A percentile compares a stretch with the other conserved stretches of the same genome.
Evolutionary conservation across 176 grass and related monocot genomes (phyloP).

Genomic region (Bonia amplexicaulis): DNA sequence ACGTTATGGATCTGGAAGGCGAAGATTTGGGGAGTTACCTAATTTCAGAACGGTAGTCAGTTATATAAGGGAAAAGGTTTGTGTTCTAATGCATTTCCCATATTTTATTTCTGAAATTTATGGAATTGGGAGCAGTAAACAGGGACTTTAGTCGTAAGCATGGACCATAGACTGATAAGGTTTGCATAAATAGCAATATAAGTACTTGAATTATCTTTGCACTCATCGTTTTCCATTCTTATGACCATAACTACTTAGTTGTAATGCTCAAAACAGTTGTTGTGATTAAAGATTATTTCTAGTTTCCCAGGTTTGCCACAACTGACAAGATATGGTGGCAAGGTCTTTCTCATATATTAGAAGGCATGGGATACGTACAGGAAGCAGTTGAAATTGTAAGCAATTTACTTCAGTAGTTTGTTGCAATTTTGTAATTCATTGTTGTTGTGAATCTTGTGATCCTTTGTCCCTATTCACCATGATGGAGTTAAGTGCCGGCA

Average conservation of each 20-base stretch:
- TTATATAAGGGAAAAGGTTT: conserved; percentile 82
- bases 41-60: conserved; percentile 55
- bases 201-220: background rate
- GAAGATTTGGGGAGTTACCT: conserved; percentile 20
- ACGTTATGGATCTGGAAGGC: conserved; percentile 23
- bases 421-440: background rate
- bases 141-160: background rate
- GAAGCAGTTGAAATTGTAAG: conserved; percentile 84
- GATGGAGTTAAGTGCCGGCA: background rate
- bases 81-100: background rate
- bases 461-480: background rate
- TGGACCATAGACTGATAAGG: background rate
- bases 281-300: conserved; percentile 1
- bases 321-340: conserved; percentile 82
- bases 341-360: conserved; percentile 74
- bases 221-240: background rate
- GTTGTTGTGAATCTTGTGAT: background rate
- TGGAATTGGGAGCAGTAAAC: background rate
- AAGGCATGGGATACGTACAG: conserved; percentile 53
- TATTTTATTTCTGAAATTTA: conserved; percentile 2
- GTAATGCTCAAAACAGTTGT: conserved; percentile 5
- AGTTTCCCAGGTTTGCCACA: conserved; percentile 61
- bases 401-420: conserved; percentile 10
- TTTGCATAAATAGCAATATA: background rate
- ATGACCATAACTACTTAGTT: background rate